Percentiles rank a stretch among this genome's conserved stretches.
Evolutionary conservation across 2,329 filamentous ascomycete species (phyloP).

Genomic region (Cladosporium sp.): DNA sequence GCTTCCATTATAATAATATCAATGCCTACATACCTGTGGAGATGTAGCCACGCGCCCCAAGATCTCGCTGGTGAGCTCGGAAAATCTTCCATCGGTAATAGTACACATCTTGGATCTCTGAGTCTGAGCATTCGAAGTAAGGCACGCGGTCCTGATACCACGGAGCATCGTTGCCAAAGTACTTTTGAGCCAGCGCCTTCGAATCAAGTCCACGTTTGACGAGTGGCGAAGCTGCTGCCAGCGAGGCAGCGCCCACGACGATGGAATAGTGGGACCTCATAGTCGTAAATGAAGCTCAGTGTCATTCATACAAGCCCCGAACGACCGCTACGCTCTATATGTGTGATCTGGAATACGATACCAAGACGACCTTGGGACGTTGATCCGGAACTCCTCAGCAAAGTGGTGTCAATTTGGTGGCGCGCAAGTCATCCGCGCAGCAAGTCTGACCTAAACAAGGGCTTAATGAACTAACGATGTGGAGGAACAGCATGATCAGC

Average conservation of each 20-base stretch:
- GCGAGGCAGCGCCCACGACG: neutral
- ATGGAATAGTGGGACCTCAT: neutral
- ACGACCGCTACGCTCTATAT: neutral
- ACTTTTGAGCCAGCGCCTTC: conserved; percentile 26
- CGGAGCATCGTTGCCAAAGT: conserved; percentile 39
- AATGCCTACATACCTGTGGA: conserved; percentile 28
- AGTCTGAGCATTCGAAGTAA: conserved; percentile 38
- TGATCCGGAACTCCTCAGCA: too few relatives aligned
- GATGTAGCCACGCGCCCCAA: conserved; percentile 41
- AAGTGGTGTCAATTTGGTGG: neutral
- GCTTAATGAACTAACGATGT: neutral
- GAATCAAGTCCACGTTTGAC: conserved; percentile 23
- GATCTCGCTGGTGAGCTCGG: conserved; percentile 42
- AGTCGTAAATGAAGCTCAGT: neutral
- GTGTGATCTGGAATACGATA: neutral
- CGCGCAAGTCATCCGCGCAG: neutral
- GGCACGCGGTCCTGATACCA: conserved; percentile 39
- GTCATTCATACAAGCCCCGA: neutral
- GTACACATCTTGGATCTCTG: conserved; percentile 39
- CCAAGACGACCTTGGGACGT: neutral
- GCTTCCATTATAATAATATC: neutral
- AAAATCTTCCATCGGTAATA: conserved; percentile 46
- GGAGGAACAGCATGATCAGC: conserved; percentile 9
- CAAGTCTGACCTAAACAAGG: neutral
- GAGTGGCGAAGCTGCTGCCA: neutral